phyloP scores from a whole-genome alignment of 75 land plant species.

The Cupressus sempervirens region DNA sequence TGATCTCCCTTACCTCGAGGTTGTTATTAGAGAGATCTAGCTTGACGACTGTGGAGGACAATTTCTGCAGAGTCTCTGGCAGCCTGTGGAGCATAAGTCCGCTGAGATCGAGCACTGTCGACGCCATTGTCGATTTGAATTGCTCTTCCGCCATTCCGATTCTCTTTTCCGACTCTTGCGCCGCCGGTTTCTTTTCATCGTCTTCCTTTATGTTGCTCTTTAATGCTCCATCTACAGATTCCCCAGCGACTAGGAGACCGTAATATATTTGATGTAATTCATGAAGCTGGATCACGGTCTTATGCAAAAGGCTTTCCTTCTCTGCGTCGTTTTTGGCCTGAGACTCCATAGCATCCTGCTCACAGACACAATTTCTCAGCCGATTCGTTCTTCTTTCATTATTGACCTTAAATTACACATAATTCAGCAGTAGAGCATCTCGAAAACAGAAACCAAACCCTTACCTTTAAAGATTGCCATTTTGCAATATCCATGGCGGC shows the following conservation, averaged over 20 bases:
- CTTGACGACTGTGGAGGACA: conserved; percentile 21
- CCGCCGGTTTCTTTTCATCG: neutral
- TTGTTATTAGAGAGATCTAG: conserved; percentile 56
- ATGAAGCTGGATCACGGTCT: neutral
- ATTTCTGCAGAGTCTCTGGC: neutral
- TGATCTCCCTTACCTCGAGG: conserved; percentile 35
- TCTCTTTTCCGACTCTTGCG: neutral
- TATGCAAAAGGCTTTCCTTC: neutral
- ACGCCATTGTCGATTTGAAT: neutral
- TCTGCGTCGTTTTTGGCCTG: neutral
- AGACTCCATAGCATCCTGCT: neutral
- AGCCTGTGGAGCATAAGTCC: neutral
- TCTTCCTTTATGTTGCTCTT: neutral
- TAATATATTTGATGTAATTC: neutral
- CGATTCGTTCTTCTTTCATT: neutral
- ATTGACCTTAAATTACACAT: neutral
- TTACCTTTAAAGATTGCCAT: neutral
- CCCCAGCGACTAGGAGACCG: neutral
- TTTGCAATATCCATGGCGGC: neutral
- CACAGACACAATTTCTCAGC: neutral
- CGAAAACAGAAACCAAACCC: neutral
- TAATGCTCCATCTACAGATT: neutral
- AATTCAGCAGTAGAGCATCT: neutral
- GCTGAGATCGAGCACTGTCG: neutral
- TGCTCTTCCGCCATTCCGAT: neutral